A percentile compares a stretch with the other conserved stretches of the same genome.
Evolutionary conservation across 306 rosid genomes (phyloP).

Genomic region (Trichosanthes truncata): DNA sequence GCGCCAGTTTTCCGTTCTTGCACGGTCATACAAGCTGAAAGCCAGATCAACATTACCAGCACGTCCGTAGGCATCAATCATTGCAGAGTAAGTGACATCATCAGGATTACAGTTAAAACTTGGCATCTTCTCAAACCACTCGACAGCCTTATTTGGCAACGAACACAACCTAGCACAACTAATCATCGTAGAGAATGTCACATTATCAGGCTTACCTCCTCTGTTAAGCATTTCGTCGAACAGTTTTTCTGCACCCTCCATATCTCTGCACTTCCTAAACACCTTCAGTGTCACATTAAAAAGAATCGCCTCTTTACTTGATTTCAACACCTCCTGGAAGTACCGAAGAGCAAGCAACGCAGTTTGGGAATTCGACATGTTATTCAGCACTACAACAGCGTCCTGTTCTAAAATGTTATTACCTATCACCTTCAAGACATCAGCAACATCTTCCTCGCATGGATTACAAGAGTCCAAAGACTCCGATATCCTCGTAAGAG

Average conservation of each 20-base stretch:
- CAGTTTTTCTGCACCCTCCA: constrained; percentile 70
- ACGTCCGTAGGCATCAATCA: constrained; percentile 71
- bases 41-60: constrained; percentile 62
- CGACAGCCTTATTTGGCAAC: constrained; percentile 53
- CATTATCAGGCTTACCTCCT: constrained; percentile 50
- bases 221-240: constrained; percentile 67
- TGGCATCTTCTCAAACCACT: constrained; percentile 77
- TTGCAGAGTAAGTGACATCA: constrained; percentile 40
- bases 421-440: constrained; percentile 34
- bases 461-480: constrained; percentile 43
- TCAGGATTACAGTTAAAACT: constrained; percentile 51
- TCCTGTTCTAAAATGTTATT: constrained; percentile 31
- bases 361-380: constrained; percentile 41
- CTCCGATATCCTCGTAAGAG: constrained; percentile 39
- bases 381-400: constrained; percentile 45
- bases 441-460: constrained; percentile 27
- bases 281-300: constrained; percentile 67
- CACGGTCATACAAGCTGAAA: constrained; percentile 58
- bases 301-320: constrained; percentile 33
- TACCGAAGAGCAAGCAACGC: constrained; percentile 40
- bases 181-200: constrained; percentile 69
- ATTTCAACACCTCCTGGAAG: constrained; percentile 32
- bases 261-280: constrained; percentile 37
- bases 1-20: constrained; percentile 69
- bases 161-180: constrained; percentile 47